phyloP scores from a whole-genome alignment of 768 basidiomycete species.

The Kwoniella dejecticola region DNA sequence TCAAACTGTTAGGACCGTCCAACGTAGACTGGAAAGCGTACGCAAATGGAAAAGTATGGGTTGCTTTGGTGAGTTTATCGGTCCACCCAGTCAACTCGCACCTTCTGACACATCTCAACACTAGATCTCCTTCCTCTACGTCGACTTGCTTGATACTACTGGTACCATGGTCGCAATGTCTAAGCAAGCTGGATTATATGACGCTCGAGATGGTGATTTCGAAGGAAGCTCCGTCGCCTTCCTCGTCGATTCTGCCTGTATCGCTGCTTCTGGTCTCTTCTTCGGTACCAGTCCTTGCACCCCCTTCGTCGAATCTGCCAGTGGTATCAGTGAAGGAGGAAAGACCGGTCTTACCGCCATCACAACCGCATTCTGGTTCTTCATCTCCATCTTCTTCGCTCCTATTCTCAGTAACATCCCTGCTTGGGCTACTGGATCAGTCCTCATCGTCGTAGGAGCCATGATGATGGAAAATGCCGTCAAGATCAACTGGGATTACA shows the following conservation, averaged over 20 bases:
- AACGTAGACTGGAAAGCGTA: constrained; percentile 51
- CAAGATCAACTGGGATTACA: constrained; percentile 86
- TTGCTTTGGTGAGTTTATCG: constrained; percentile 62
- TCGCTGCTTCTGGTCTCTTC: constrained; percentile 43
- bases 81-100: no score
- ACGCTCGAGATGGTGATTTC: constrained; percentile 81
- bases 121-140: constrained; percentile 78
- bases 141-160: constrained; percentile 68
- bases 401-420: constrained; percentile 87
- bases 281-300: constrained; percentile 48
- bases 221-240: constrained; percentile 64
- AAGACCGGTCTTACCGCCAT: constrained; percentile 83
- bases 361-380: constrained; percentile 71
- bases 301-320: constrained; percentile 42
- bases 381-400: constrained; percentile 81
- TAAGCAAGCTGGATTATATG: constrained; percentile 83
- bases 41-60: constrained; percentile 76
- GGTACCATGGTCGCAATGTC: constrained; percentile 89
- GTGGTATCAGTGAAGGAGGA: constrained; percentile 68
- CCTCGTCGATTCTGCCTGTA: constrained; percentile 48
- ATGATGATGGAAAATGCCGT: constrained; percentile 84
- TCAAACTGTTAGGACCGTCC: constrained; percentile 40
- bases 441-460: constrained; percentile 80
- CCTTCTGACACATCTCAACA: background rate
- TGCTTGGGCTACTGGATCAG: constrained; percentile 82